Evolutionary conservation across 495 filamentous ascomycete genomes (phyloP), one percentile per base, ranked within the genome.

Genomic region (Penicillium canariense): DNA sequence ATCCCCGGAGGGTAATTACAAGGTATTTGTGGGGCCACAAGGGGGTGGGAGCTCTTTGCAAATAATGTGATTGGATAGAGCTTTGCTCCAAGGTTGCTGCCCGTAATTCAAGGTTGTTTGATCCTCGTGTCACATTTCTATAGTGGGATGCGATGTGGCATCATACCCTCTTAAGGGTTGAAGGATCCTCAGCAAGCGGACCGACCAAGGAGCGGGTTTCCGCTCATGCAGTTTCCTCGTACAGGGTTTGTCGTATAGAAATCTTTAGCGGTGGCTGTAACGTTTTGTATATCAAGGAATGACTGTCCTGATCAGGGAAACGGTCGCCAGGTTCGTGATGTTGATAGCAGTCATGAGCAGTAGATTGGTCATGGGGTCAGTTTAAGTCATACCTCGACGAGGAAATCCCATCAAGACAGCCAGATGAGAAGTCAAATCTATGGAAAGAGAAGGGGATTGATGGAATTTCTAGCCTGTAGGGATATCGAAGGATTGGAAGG

Each of bases 11-110:
- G 45, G 36, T 45, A 44, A 50, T 38, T 50, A 50, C 53, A 55
- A 55, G 53, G 53, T 45, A 43, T 34, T 18, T 28, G 9, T 12
- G 46, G n/a, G 26, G n/a, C 35, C 10, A 48, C 43, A 40, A 54
- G 51, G n/a, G n/a, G n/a, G n/a, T n/a, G n/a, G n/a, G 51, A 42
- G 22, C 6, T 30, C 11, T 46, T 20, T 30, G 4, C n/a, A 46
- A 27, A 4, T 15, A 11, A 42, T 14, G 0, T 5, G 12, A 25
- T 42, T 42, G 20, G 38, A 5, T 25, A 12, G 23, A 42, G 2
- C 14, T 42, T 42, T 6, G 20, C 17, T 25, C 11, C 5, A 8
- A 25, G 38, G 2, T 5, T 0, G 6, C 10, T 25, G 7, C 6
- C 17, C 20, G 22, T 14, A 14, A 42, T 42, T 42, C 20, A 42